Evolutionary conservation across 129 eudicot genomes (phyloP), one percentile per base, ranked within the genome.

Genomic region (Chrysanthemum lavandulifolium): DNA sequence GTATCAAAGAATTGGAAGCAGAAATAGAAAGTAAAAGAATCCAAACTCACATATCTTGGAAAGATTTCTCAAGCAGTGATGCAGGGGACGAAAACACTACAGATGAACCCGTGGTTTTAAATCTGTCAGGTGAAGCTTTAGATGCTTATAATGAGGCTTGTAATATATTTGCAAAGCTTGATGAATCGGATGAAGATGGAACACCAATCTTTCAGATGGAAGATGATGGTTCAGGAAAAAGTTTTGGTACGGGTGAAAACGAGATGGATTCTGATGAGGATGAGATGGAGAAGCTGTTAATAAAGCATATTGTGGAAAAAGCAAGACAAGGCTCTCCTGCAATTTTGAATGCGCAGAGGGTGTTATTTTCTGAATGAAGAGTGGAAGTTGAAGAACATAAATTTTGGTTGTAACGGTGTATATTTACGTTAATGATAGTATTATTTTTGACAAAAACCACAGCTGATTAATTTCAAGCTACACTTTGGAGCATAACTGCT

Each of bases 241-340:
- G 66, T 27, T n/a, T 3, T 27, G 67, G 67, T 23, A 61, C 5
- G 19, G 33, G 67, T 61, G 19, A 19, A 61, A 25, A 33, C 54
- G 79, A 75, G 1, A 52, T 53, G 43, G 81, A 75, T 18, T 73
- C 31, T 50, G 77, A 55, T 23, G 82, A 84, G 12, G 90, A 87
- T 63, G 96, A 91, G 73, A 83, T 86, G 86, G 96, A 86, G 73
- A 82, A 74, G 80, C 74, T 86, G 72, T 73, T 91, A 84, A 91
- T 91, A 50, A 84, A 78, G 72, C 92, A 88, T 73, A 91, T 91
- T 70, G 87, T 91, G 8, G 97, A 88, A 82, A 91, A 86, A 72
- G 84, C 90, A n/a, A 86, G 85, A 73, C 83, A 86, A 80, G 96
- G 97, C 66, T 91, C 97, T 61, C 87, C 97, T 71, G 88, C 79